Evolutionary conservation across 192 early-diverging fungal genomes (phyloP), one percentile per base, ranked within the genome.

Genomic region (Chytriomyces sp.): DNA sequence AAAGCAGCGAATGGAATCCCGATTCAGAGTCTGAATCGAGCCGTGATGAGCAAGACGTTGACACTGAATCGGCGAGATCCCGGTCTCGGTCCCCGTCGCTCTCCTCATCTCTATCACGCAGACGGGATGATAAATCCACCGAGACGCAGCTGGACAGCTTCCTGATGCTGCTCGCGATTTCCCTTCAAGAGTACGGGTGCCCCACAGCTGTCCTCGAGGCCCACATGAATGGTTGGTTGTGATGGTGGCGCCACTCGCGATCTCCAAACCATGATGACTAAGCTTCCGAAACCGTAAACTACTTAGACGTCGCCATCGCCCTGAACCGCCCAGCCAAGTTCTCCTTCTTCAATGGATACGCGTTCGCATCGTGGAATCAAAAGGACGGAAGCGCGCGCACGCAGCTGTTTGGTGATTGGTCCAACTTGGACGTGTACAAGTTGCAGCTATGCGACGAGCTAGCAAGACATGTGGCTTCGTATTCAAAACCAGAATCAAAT

Each of bases 141-240:
- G 38, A 44, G 22, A 17, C 25, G 30, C 37, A 44, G 8, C 49
- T 72, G 72, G 65, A 80, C 36, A 4, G 62, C 62, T 77, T 80
- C 54, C 30, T 80, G 56, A 39, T 77, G 19, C 40, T 59, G 22
- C 41, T 80, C 37, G 75, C 62, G 3, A 59, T 36, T 4, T 72
- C 75, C 6, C 52, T 80, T 22, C 68, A 77, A 36, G 75, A 57
- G n/a, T 80, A 80, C 33, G 78, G 78, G 32, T 74, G 70, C 12
- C 78, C 78, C n/a, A 77, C 75, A 5, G 71, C 76, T 36, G 36
- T 39, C 6, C 39, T 80, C 17, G 52, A 53, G 52, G 56, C 64
- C 25, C 75, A 73, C 39, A 77, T 80, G 78, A 32, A 59, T 14
- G 19, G 44, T 31, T 53, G 69, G 59, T 62, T n/a, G 66, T 38